These are phyloP conservation scores for Cladophialophora chaetospira DNA, from an alignment of 2,329 filamentous ascomycete species.

Conservation along the genomic window DNA sequence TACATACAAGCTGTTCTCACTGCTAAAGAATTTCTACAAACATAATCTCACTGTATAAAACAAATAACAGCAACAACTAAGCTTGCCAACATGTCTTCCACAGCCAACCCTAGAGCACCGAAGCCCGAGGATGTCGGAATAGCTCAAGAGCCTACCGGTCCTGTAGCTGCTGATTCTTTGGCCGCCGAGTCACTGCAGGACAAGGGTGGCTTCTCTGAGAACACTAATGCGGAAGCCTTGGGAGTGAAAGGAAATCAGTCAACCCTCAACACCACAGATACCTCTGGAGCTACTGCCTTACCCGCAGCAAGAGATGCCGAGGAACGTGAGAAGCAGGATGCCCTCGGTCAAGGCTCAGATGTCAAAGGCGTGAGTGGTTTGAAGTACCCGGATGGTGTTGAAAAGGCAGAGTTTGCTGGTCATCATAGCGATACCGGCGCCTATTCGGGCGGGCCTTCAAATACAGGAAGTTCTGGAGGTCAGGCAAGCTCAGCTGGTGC, in stretches of 20 bases:
- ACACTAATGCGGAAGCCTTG: slow-evolving; percentile 56
- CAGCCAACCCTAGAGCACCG: slow-evolving; percentile 27
- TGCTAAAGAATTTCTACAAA: background rate
- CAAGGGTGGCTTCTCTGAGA: slow-evolving; percentile 63
- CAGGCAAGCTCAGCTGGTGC: background rate
- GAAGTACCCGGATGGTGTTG: slow-evolving; percentile 42
- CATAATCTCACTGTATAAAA: background rate
- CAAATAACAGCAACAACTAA: background rate
- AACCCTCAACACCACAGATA: slow-evolving; percentile 60
- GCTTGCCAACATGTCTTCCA: slow-evolving; percentile 24
- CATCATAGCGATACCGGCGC: slow-evolving; percentile 41
- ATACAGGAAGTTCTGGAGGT: slow-evolving; percentile 31
- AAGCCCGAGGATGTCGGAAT: slow-evolving; percentile 55
- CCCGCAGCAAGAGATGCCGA: slow-evolving; percentile 51
- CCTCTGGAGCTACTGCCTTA: slow-evolving; percentile 54
- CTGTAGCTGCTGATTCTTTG: slow-evolving; percentile 68
- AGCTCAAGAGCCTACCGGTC: slow-evolving; percentile 64
- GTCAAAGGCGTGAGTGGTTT: slow-evolving; percentile 36
- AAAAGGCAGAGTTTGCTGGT: slow-evolving; percentile 44
- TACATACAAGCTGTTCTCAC: background rate
- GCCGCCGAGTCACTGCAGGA: slow-evolving; percentile 69
- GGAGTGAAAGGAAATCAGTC: slow-evolving; percentile 55
- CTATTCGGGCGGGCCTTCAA: slow-evolving; percentile 34
- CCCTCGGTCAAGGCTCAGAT: slow-evolving; percentile 47
- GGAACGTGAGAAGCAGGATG: slow-evolving; percentile 47